Conservation (phyloP, 306 rosid species). For the Malus asiatica region DNA sequence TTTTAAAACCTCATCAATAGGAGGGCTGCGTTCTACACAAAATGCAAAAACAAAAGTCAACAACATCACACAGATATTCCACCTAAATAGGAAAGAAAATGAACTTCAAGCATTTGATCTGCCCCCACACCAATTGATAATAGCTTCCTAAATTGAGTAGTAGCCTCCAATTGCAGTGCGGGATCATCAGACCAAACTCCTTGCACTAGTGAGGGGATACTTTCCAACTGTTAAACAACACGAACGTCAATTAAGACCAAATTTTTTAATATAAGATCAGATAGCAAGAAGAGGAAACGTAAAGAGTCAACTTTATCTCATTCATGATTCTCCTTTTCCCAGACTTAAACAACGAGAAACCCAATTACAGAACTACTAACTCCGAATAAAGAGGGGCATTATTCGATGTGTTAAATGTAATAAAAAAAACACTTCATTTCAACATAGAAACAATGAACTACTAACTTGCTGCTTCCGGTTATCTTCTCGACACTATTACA, state of each 20-base stretch:
- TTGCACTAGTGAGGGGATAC: conserved; percentile 52
- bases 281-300: not conserved
- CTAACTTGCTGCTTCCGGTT: not conserved
- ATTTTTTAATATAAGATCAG: not conserved
- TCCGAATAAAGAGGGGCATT: not conserved
- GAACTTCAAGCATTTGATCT: not conserved
- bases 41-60: not conserved
- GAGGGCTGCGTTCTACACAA: conserved; percentile 53
- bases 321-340: not conserved
- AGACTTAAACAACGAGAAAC: not conserved
- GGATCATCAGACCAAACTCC: conserved; percentile 50
- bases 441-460: not conserved
- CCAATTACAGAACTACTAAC: not conserved
- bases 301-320: not conserved
- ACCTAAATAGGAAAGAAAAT: not conserved
- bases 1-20: conserved; percentile 48
- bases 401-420: not conserved
- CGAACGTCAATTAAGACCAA: not conserved
- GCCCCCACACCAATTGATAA: conserved; percentile 43
- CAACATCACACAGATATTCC: not conserved
- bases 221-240: conserved; percentile 35
- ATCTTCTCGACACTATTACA: not conserved
- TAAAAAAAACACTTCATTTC: not conserved
- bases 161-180: conserved; percentile 49
- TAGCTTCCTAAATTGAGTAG: conserved; percentile 53